Conservation (phyloP, 345 rosid genomes). For the Gossypium mustelinum region DNA sequence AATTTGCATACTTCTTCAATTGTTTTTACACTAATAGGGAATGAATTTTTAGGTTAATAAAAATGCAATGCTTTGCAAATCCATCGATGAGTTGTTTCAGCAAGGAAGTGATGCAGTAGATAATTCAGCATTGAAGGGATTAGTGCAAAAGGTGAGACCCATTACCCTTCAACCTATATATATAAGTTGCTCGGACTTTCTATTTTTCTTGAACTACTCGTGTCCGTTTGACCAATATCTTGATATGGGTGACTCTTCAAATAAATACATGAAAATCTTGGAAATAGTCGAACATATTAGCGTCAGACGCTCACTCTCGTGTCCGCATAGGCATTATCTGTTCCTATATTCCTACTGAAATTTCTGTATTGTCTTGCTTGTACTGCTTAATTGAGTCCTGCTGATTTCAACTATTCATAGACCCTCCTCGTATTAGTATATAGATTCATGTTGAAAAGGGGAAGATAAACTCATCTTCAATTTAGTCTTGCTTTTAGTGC, state of each 20-base stretch:
- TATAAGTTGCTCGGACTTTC: neutral
- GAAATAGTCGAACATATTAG: neutral
- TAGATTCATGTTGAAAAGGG: neutral
- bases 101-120: conserved; percentile 48
- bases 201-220: too few species aligned
- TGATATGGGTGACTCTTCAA: too few species aligned
- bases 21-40: neutral
- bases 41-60: conserved; percentile 52
- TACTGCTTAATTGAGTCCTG: neutral
- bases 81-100: conserved; percentile 65
- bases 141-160: conserved; percentile 60
- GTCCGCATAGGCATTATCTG: neutral
- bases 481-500: too few species aligned
- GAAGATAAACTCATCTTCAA: conserved; percentile 1
- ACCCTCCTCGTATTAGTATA: neutral
- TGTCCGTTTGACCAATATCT: too few species aligned
- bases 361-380: conserved; percentile 1
- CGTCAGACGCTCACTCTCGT: neutral
- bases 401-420: neutral
- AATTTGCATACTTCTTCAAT: neutral
- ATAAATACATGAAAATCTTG: too few species aligned
- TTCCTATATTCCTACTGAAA: neutral
- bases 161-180: neutral
- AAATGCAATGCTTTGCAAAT: conserved; percentile 71
- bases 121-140: conserved; percentile 46